Base-by-base conservation (phyloP, 1,284 basidiomycete species). In the Waitea zeae region DNA sequence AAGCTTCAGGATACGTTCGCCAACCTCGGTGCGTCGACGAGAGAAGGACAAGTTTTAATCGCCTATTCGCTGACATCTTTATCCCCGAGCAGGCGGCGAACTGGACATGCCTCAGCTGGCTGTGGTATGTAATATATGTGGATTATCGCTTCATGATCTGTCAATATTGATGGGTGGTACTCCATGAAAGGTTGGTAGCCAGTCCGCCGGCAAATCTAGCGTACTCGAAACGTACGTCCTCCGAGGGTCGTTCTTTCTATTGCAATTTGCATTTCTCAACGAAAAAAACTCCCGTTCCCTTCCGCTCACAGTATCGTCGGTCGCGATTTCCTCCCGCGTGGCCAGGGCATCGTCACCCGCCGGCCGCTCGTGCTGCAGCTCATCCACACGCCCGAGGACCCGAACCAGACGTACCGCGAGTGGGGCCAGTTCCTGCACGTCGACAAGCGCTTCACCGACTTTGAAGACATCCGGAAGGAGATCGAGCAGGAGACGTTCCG, bases 401-500 rank as follows among this genome's bases (percentile, higher is more conserved):
- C 62, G 26, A 54, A 64, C 17, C 20, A 40, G 5, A 27, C 38
- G 3, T 64, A 67, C 43, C 73, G 71, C 17, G 90, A 93, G 64
- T 97, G 92, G 73, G 93, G 76, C 35, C 93, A 98, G 56, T 98
- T 98, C 56, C 67, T 97, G 20, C 93, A 98, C 56, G 67, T 93
- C 42, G 90, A 97, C 67, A 88, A 88, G 52, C 75, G 84, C 34
- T 97, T 93, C 58, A 92, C 88, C 31, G 92, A 97, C 51, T 97
- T 95, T 51, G 66, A 70, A 36, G 92, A 97, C 47, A 84, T 98
- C 44, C 70, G 90, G 26, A 81, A 81, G 44, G 95, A 99, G 61
- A 98, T 99, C 43, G 93, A 98, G 58, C 84, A 89, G 52, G 95
- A 99, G 64, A 98, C 95, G 2, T 92, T 83, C 54, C 67, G 93